Base-by-base conservation (phyloP, 192 early-diverging fungal species). In the Phlyctochytrium arcticum region DNA sequence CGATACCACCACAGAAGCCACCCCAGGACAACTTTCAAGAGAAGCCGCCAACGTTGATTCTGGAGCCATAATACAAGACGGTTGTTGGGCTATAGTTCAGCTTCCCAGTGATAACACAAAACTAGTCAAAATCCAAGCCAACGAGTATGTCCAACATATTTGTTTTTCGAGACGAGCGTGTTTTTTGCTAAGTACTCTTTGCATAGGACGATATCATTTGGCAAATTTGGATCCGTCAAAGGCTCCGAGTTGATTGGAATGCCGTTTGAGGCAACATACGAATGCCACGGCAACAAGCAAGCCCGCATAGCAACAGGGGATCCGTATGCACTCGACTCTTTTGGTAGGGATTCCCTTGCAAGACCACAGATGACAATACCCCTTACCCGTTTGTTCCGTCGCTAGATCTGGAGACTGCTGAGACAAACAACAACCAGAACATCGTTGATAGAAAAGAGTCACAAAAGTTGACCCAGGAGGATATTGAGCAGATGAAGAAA, bases 181-280 rank as follows among this genome's bases (percentile, higher is more conserved):
- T n/a, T n/a, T n/a, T n/a, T n/a, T n/a, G n/a, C 2, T 55, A 3
- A 55, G 1, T 33, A 30, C 7, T 12, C 24, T 34, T 23, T 29
- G 35, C 3, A 1, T 31, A 65, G 63, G 15, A 56, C 19, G 4
- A 67, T 90, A 17, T 26, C 30, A n/a, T 54, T 98, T 32, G 95
- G 95, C 51, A 98, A 96, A 72, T 96, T 98, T 79, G 95, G 95
- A 33, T 78, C 78, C 31, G 94, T 96, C 76, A 68, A 83, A 54
- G 81, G 84, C 8, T 80, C 88, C 62, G 87, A 83, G 59, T 75
- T 98, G 19, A 87, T 98, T 51, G 95, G 92, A 3, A 74, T 82
- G 36, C 81, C 87, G 1, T 96, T 86, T 73, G 91, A 91, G 33
- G 73, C 90, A 36, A 88, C 89, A 0, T 95, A 88, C 42, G 92